Evolutionary conservation across 257 asterid species (phyloP).

Genomic region (Verbena officinalis): DNA sequence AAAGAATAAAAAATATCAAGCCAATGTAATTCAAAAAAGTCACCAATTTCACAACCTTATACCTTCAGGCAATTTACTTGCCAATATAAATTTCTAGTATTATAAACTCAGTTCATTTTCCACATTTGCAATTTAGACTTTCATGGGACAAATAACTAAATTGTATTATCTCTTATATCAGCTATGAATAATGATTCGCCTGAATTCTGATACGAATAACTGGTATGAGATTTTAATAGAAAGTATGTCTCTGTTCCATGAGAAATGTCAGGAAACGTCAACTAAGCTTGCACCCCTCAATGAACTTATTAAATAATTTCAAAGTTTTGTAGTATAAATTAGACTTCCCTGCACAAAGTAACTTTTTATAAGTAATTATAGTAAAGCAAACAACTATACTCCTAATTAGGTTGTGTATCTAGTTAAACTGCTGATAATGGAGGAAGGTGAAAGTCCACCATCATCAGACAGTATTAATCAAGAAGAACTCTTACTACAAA

Average conservation of each 20-base stretch:
- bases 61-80: conserved; percentile 1
- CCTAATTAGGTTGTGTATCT: background rate
- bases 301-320: background rate
- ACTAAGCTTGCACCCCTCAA: background rate
- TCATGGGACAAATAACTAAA: background rate
- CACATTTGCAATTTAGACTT: background rate
- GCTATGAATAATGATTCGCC: background rate
- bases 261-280: background rate
- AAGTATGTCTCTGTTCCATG: background rate
- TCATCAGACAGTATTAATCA: background rate
- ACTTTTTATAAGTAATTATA: background rate
- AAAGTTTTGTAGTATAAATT: background rate
- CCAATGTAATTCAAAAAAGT: background rate
- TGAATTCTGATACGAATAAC: background rate
- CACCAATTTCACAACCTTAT: background rate
- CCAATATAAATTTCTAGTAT: background rate
- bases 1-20: background rate
- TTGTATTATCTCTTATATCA: too few relatives aligned
- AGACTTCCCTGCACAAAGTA: conserved; percentile 5
- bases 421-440: background rate
- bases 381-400: background rate
- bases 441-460: background rate
- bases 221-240: background rate
- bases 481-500: background rate
- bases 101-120: background rate